phyloP scores from a whole-genome alignment of 768 basidiomycete genomes.

The Candolleomyces aberdarensis region DNA sequence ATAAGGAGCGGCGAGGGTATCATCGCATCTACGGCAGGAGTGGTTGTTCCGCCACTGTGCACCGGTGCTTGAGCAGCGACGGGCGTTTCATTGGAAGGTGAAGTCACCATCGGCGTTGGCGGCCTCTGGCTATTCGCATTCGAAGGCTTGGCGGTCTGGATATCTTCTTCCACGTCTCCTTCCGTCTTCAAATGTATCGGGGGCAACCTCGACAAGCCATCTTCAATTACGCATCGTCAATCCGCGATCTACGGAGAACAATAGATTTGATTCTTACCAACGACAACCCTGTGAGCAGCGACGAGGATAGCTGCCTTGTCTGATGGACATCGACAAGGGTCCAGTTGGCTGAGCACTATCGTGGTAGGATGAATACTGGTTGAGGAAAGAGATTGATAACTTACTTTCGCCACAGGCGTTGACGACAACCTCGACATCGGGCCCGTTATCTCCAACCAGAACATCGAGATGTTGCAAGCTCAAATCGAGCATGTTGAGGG shows the following conservation, averaged over 20 bases:
- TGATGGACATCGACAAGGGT: conserved; percentile 51
- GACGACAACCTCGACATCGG: conserved; percentile 61
- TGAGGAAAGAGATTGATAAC: conserved; percentile 20
- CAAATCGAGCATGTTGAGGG: conserved; percentile 88
- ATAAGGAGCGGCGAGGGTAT: background rate
- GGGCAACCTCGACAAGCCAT: conserved; percentile 72
- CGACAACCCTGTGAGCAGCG: conserved; percentile 79
- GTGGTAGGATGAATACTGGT: background rate
- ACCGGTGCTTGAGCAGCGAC: background rate
- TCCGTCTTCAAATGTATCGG: conserved; percentile 73
- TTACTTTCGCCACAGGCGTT: conserved; percentile 74
- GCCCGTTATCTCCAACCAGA: conserved; percentile 55
- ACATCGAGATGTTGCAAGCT: conserved; percentile 87
- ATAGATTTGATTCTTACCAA: conserved; percentile 50
- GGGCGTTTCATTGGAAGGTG: background rate
- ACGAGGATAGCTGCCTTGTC: conserved; percentile 84
- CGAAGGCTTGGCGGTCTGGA: conserved; percentile 19
- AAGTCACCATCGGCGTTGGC: background rate
- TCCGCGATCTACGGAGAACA: background rate
- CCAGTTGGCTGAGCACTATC: conserved; percentile 35
- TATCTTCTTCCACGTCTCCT: conserved; percentile 18
- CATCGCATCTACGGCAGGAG: background rate
- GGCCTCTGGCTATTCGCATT: background rate
- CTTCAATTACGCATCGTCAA: conserved; percentile 31
- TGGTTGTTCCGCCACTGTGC: background rate